phyloP scores from a whole-genome alignment of 331 rosid species.

The Cucumis variabilis region DNA sequence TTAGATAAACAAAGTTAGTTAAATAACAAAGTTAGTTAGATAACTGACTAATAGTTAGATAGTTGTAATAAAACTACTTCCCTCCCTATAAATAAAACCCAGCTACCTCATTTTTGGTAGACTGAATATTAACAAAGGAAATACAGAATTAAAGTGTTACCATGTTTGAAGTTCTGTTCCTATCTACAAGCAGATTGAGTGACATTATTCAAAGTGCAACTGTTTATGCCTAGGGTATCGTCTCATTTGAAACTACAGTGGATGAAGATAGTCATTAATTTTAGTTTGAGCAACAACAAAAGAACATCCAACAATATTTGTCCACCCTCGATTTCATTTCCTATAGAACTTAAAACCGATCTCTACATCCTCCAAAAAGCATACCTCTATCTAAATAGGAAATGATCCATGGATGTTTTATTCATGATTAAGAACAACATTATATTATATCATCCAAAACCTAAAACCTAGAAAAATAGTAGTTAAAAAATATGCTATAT shows the following conservation, averaged over 20 bases:
- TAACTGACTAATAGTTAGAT: too few species aligned
- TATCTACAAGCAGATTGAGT: conserved; percentile 61
- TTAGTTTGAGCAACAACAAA: background rate
- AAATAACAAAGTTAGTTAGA: too few species aligned
- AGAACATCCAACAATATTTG: conserved; percentile 13
- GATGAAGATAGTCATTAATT: background rate
- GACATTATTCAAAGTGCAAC: conserved; percentile 30
- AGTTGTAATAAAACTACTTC: too few species aligned
- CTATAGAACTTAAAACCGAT: background rate
- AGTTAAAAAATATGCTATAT: background rate
- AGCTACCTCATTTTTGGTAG: too few species aligned
- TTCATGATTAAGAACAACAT: background rate
- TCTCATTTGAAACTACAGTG: background rate
- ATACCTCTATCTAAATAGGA: background rate
- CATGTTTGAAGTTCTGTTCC: conserved; percentile 86
- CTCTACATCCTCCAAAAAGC: background rate
- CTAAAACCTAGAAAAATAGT: background rate
- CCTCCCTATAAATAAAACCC: too few species aligned
- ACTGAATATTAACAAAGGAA: too few species aligned
- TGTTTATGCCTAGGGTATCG: background rate
- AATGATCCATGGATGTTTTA: background rate
- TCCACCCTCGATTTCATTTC: background rate
- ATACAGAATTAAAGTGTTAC: too few species aligned
- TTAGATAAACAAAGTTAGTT: too few species aligned
- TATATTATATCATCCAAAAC: background rate